Evolutionary conservation across 192 early-diverging fungal species (phyloP), one percentile per base, ranked within the genome.

Genomic region (Linnemannia hyalina): DNA sequence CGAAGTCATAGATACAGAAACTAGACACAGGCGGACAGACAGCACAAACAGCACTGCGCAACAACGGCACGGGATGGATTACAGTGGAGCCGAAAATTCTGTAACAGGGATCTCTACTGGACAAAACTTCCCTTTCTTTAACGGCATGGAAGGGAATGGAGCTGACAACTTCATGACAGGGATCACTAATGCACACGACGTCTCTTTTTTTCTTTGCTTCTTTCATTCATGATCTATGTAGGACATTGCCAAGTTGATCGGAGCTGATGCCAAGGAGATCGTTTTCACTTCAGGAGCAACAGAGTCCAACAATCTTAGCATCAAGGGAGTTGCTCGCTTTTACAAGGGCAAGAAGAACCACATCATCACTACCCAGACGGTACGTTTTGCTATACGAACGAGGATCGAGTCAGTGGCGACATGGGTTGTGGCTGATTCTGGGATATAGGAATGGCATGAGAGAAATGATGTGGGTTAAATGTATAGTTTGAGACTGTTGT

Each of bases 261-360:
- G 95, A 29, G 97, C 97, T 29, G 96, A 99, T 90, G 92, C 97
- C 41, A 99, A 99, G 90, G 98, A 99, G 91, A 96, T 99, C 54
- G 90, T 99, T 42, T 99, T 98, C 79, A 99, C 98, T 29, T 96
- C 95, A 18, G 98, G 98, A 11, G 98, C 98, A 10, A 99, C 98
- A 15, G 98, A 99, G 90, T 95, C 97, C 38, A 99, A 99, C 93
- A 99, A 99, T 84, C 90, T 96, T 32, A 93, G 94, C 77, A 92
- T 98, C 87, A 99, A 99, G 87, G 98, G 98, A 63, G 95, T 98
- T 47, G 97, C 98, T 9, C 92, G 96, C 40, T 99, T 99, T 89
- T 97, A 99, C 90, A 97, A 96, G 81, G 91, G 90, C 70, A 97
- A 94, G 75, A 98, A 98, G 91, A 96, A 96, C 82, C 98, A 99